A percentile compares a stretch with the other conserved stretches of the same genome.
These are phyloP conservation scores for Chimonanthus salicifolius DNA, from an alignment of 164 flowering plant species.

Conservation along the genomic window DNA sequence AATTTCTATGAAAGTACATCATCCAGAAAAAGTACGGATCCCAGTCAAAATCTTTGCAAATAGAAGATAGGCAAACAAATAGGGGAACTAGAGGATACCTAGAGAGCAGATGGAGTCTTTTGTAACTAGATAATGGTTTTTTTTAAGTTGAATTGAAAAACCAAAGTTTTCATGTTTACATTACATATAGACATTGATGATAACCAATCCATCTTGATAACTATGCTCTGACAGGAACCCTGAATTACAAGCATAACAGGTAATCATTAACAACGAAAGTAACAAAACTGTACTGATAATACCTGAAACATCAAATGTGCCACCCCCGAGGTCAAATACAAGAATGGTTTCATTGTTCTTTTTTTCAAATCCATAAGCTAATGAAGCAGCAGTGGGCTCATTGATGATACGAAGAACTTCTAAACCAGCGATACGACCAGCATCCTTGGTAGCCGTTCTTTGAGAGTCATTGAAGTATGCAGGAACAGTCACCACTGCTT, in stretches of 20 bases:
- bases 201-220: neutral
- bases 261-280: neutral
- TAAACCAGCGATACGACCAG: slow-evolving; percentile 92
- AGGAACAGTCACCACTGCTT: slow-evolving; percentile 96
- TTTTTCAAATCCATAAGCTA: slow-evolving; percentile 96
- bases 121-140: too few species aligned
- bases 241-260: neutral
- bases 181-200: too few species aligned
- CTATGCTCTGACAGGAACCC: neutral
- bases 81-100: too few species aligned
- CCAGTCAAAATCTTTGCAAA: too few species aligned
- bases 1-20: too few species aligned
- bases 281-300: slow-evolving; percentile 4
- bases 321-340: slow-evolving; percentile 97
- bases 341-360: slow-evolving; percentile 92
- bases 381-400: slow-evolving; percentile 94
- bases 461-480: slow-evolving; percentile 97
- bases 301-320: slow-evolving; percentile 97
- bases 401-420: slow-evolving; percentile 90
- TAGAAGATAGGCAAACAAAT: too few species aligned
- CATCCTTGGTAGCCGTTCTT: slow-evolving; percentile 97
- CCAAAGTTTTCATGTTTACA: too few species aligned
- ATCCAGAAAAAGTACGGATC: too few species aligned
- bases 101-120: too few species aligned
- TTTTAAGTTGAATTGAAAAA: too few species aligned